These are phyloP conservation scores for Mitragyna speciosa DNA, from an alignment of 257 asterid genomes.

Conservation along the genomic window DNA sequence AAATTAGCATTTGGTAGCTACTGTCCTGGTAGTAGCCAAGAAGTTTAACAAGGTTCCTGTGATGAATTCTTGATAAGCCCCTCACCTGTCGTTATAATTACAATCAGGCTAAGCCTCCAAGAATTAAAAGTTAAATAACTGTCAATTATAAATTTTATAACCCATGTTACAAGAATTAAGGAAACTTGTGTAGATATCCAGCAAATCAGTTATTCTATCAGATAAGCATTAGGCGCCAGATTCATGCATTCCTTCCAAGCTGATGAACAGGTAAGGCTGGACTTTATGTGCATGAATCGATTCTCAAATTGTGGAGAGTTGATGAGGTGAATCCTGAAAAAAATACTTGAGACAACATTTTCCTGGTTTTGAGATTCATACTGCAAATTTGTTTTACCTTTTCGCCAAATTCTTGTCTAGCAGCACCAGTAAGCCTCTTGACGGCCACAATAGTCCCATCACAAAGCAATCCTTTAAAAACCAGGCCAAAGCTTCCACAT, in stretches of 20 bases:
- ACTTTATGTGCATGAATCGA: neutral
- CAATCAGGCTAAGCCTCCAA: slow-evolving; percentile 20
- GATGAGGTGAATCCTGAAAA: neutral
- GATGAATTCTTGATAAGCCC: slow-evolving; percentile 44
- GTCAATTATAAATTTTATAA: neutral
- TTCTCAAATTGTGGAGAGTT: neutral
- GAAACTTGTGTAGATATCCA: neutral
- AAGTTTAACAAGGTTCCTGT: slow-evolving; percentile 61
- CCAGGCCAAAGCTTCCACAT: slow-evolving; percentile 61
- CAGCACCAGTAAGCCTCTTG: slow-evolving; percentile 49
- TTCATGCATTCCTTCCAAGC: neutral
- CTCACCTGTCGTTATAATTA: slow-evolving; percentile 46
- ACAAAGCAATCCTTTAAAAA: slow-evolving; percentile 64
- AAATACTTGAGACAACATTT: neutral
- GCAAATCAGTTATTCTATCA: neutral
- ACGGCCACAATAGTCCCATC: slow-evolving; percentile 76
- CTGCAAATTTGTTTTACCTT: slow-evolving; percentile 35
- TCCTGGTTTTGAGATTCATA: neutral
- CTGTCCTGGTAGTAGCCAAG: slow-evolving; percentile 71
- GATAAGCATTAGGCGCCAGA: neutral
- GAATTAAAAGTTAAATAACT: neutral
- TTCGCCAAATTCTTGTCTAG: slow-evolving; percentile 43
- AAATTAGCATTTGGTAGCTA: slow-evolving; percentile 65
- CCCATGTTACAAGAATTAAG: neutral
- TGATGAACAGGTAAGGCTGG: neutral